phyloP scores from a whole-genome alignment of 352 stramenopile genomes.

The Globisporangium barbulae region DNA sequence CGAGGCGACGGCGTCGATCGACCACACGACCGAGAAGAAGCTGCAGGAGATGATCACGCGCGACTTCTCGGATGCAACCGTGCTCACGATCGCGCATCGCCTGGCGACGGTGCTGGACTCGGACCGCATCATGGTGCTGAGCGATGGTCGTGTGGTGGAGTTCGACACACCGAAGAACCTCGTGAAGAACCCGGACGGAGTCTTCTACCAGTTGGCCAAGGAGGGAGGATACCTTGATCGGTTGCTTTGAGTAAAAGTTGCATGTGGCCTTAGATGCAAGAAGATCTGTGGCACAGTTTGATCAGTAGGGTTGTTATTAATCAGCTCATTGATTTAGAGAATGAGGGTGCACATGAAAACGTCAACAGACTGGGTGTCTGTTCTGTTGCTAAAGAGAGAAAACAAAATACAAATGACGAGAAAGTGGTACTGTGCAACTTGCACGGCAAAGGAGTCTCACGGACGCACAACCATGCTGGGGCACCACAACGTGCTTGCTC shows the following conservation, averaged over 20 bases:
- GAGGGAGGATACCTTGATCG: no score
- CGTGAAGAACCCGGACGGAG: no score
- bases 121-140: no score
- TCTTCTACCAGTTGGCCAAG: no score
- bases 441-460: not conserved
- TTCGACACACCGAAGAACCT: no score
- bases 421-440: not conserved
- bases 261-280: no score
- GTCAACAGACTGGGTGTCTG: not conserved
- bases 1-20: conserved; percentile 49
- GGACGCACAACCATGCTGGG: not conserved
- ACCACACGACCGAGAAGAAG: not conserved
- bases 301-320: conserved; percentile 1
- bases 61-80: conserved; percentile 38
- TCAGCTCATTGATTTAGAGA: conserved; percentile 1
- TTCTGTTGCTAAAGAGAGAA: not conserved
- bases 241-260: no score
- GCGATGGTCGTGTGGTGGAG: no score
- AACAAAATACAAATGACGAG: conserved; percentile 5
- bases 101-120: no score
- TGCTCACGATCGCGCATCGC: conserved; percentile 94
- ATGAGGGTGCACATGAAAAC: not conserved
- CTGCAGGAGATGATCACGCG: not conserved
- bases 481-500: not conserved
- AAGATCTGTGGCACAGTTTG: not conserved